phyloP scores from a whole-genome alignment of 192 early-diverging fungal species.

The Coemansia sp. region DNA sequence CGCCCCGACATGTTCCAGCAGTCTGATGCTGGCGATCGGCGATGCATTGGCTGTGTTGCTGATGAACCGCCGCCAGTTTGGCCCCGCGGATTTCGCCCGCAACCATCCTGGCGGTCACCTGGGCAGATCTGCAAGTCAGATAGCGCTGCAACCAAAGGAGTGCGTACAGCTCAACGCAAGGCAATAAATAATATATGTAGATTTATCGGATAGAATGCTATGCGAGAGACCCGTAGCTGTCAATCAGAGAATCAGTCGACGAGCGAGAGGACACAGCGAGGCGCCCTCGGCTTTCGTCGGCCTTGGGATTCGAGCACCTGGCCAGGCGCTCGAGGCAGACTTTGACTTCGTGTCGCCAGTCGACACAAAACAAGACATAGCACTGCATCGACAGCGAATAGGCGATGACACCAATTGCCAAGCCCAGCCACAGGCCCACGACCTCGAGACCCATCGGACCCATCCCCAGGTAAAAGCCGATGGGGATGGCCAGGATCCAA shows the following conservation, averaged over 20 bases:
- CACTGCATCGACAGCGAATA: constrained; percentile 36
- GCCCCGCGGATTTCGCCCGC: constrained; percentile 31
- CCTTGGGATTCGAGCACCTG: constrained; percentile 10
- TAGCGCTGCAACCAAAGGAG: not conserved
- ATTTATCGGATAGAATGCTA: not conserved
- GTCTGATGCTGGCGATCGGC: constrained; percentile 40
- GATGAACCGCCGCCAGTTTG: constrained; percentile 28
- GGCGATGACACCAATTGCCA: constrained; percentile 53
- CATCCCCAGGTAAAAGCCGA: constrained; percentile 56
- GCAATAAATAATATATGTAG: not conserved
- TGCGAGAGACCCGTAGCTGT: constrained; percentile 10
- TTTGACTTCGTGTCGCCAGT: constrained; percentile 52
- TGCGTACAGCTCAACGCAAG: not conserved
- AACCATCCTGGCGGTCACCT: constrained; percentile 44
- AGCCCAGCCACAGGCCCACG: constrained; percentile 63
- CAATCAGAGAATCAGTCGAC: not conserved
- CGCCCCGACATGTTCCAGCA: constrained; percentile 35
- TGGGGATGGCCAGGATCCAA: constrained; percentile 54
- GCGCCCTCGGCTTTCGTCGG: not conserved
- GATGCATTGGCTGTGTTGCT: constrained; percentile 37
- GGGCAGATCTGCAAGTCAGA: not conserved
- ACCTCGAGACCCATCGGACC: constrained; percentile 47
- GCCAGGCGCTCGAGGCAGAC: constrained; percentile 33
- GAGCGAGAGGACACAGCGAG: not conserved
- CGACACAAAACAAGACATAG: constrained; percentile 35